Evolutionary conservation across 2,329 filamentous ascomycete genomes (phyloP).

Genomic region (Epichloe festucae): DNA sequence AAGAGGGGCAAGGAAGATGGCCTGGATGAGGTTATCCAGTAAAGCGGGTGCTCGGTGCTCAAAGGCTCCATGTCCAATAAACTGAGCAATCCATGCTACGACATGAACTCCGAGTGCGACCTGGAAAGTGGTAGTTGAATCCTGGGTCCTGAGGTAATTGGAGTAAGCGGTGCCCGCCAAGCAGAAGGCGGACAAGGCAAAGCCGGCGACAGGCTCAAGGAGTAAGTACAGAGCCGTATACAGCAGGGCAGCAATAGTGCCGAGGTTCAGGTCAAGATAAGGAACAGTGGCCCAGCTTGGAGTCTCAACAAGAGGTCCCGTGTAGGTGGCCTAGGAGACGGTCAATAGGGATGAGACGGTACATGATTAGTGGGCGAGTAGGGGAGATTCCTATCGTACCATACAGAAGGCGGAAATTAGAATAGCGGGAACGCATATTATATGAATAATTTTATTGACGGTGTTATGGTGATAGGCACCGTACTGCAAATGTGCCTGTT

Average conservation of each 20-base stretch:
- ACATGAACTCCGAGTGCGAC: constrained; percentile 55
- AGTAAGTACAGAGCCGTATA: constrained; percentile 78
- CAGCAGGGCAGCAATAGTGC: constrained; percentile 49
- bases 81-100: constrained; percentile 75
- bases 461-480: constrained; percentile 71
- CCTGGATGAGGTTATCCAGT: constrained; percentile 83
- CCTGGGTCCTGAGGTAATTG: constrained; percentile 58
- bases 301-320: constrained; percentile 47
- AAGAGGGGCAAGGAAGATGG: constrained; percentile 82
- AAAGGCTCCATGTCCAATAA: constrained; percentile 80
- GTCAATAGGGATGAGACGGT: background rate
- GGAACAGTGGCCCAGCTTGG: constrained; percentile 56
- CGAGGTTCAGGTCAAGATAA: constrained; percentile 52
- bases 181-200: constrained; percentile 61
- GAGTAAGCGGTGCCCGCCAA: constrained; percentile 60
- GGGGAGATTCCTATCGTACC: constrained; percentile 34
- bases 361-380: background rate
- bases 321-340: constrained; percentile 42
- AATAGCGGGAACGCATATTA: constrained; percentile 66
- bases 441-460: constrained; percentile 67
- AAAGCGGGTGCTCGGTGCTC: constrained; percentile 81
- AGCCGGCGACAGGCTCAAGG: constrained; percentile 86
- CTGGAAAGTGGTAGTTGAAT: constrained; percentile 36
- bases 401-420: constrained; percentile 58
- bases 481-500: constrained; percentile 41